A percentile compares a stretch with the other conserved stretches of the same genome.
These are phyloP conservation scores for Saccharomycopsis babjevae DNA, from an alignment of 805 yeast genomes.

Conservation along the genomic window DNA sequence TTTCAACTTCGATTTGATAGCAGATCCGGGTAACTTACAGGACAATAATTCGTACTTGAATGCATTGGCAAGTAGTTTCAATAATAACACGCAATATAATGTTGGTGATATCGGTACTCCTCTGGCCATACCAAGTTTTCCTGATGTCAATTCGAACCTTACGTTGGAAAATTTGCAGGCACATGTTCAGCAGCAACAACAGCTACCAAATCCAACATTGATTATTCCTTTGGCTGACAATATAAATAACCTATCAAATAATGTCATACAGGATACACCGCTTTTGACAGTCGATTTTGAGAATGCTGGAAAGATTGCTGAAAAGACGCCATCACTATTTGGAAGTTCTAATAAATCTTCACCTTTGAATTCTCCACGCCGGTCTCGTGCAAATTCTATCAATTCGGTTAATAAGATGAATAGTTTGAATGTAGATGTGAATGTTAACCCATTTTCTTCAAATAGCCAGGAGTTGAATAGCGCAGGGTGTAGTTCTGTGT, in stretches of 20 bases:
- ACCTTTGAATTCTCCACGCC: constrained; percentile 27
- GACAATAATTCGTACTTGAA: background rate
- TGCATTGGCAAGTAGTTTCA: background rate
- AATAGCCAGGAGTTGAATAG: background rate
- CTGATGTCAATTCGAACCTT: background rate
- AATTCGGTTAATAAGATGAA: constrained; percentile 1
- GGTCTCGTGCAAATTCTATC: constrained; percentile 27
- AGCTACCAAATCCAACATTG: background rate
- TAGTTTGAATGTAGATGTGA: constrained; percentile 16
- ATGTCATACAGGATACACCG: background rate
- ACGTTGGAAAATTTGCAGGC: constrained; percentile 11
- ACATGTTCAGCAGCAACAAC: background rate
- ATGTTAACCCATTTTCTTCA: background rate
- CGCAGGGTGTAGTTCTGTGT: background rate
- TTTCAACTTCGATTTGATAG: background rate
- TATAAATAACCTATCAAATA: background rate
- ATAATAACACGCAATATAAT: background rate
- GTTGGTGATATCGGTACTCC: background rate
- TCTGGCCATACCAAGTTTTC: background rate
- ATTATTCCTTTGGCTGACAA: background rate
- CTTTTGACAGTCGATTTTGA: constrained; percentile 5
- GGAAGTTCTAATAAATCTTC: constrained; percentile 35
- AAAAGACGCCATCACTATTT: constrained; percentile 47
- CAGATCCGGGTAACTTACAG: background rate
- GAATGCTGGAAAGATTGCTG: constrained; percentile 28